Conservation (phyloP, 2,329 filamentous ascomycete species). For the Mollisia scopiformis region DNA sequence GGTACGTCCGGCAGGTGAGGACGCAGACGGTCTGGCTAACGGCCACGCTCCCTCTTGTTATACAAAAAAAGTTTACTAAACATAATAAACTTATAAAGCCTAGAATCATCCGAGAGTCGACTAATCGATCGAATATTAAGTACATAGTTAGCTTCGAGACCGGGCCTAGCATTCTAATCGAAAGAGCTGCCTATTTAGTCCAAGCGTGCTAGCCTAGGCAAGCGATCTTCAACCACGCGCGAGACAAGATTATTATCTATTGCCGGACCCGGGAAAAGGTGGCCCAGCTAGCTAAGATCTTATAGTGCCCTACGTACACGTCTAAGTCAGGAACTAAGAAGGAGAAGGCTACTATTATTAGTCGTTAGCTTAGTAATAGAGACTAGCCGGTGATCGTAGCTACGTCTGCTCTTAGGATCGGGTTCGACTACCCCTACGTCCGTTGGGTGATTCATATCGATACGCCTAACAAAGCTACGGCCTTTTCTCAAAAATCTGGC, state of each 20-base stretch:
- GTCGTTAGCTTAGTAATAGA: neutral
- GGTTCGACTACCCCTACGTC: neutral
- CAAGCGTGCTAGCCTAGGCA: neutral
- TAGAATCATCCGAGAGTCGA: neutral
- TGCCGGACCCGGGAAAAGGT: neutral
- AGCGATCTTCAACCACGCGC: neutral
- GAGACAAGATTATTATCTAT: neutral
- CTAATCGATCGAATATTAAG: neutral
- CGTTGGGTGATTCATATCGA: constrained; percentile 13
- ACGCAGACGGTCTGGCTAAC: neutral
- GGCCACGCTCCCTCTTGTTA: neutral
- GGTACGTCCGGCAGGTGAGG: neutral
- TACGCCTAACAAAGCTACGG: neutral
- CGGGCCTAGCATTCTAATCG: neutral
- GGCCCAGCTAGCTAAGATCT: neutral
- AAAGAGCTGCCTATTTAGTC: neutral
- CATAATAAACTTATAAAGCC: neutral
- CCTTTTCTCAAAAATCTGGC: constrained; percentile 19
- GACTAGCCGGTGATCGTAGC: neutral
- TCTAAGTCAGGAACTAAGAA: neutral
- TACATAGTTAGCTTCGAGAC: neutral
- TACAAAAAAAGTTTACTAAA: neutral
- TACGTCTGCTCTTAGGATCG: neutral
- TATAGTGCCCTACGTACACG: neutral
- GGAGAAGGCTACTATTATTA: neutral